Percentiles rank a stretch among this genome's conserved stretches.
These are phyloP conservation scores for Tephrocybe sp. DNA, from an alignment of 768 basidiomycete genomes.

Conservation along the genomic window DNA sequence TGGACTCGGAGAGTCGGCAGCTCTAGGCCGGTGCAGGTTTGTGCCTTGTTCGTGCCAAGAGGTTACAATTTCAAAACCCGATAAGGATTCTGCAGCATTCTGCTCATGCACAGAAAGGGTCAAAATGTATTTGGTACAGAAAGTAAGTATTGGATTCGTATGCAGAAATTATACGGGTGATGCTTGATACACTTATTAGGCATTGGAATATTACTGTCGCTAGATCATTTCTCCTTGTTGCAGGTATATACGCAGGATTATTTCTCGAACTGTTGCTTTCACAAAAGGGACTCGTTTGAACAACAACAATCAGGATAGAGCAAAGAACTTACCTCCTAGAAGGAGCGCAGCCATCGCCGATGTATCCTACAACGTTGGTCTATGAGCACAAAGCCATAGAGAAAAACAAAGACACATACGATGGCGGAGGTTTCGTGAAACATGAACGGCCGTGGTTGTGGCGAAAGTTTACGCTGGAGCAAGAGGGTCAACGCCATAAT, in stretches of 20 bases:
- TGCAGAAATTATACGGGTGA: background rate
- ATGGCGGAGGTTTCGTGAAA: constrained; percentile 73
- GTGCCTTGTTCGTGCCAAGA: too few relatives aligned
- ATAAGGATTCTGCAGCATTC: too few relatives aligned
- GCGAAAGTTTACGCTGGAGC: constrained; percentile 54
- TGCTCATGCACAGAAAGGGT: background rate
- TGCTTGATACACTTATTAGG: background rate
- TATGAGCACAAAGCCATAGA: background rate
- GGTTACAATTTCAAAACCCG: too few relatives aligned
- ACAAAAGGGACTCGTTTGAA: background rate
- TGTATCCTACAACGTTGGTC: constrained; percentile 32
- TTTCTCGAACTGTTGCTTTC: constrained; percentile 32
- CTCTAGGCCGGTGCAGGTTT: too few relatives aligned
- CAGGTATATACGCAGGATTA: constrained; percentile 40
- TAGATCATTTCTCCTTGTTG: constrained; percentile 27
- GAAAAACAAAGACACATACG: constrained; percentile 37
- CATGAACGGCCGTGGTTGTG: constrained; percentile 57
- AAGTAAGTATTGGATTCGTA: background rate
- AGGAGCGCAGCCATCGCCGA: constrained; percentile 40
- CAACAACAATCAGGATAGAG: background rate
- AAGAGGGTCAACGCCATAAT: background rate
- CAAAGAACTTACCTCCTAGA: constrained; percentile 25
- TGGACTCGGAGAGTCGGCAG: too few relatives aligned
- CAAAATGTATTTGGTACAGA: too few relatives aligned
- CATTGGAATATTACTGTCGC: background rate